These are phyloP conservation scores for Penstemon davidsonii DNA, from an alignment of 257 asterid species.

Conservation along the genomic window DNA sequence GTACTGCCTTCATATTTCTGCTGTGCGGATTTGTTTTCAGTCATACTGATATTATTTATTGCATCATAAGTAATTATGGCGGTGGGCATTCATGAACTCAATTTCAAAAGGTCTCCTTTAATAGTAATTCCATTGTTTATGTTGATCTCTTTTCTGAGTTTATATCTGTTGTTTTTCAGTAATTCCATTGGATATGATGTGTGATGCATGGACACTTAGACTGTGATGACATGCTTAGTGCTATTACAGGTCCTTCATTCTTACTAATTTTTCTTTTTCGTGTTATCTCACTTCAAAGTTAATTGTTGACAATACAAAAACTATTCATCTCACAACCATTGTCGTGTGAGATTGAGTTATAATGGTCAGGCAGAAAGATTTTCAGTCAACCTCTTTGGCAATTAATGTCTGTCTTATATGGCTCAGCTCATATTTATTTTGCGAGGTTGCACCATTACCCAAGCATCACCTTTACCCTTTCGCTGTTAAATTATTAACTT, in stretches of 20 bases:
- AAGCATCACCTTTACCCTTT: too few relatives aligned
- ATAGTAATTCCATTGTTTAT: conserved; percentile 14
- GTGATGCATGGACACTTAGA: conserved; percentile 71
- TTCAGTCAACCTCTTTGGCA: too few relatives aligned
- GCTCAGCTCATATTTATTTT: too few relatives aligned
- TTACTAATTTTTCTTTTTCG: not conserved
- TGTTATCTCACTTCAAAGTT: too few relatives aligned
- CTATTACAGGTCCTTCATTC: conserved; percentile 71
- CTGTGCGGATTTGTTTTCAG: conserved; percentile 13
- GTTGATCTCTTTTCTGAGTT: conserved; percentile 10
- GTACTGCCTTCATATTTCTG: conserved; percentile 19
- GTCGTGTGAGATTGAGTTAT: too few relatives aligned
- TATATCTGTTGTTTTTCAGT: conserved; percentile 47
- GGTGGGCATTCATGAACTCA: conserved; percentile 86
- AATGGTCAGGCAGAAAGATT: too few relatives aligned
- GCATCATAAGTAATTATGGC: conserved; percentile 60
- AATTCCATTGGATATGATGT: conserved; percentile 65
- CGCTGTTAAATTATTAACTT: too few relatives aligned
- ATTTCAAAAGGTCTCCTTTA: conserved; percentile 73
- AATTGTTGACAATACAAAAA: too few relatives aligned
- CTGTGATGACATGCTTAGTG: conserved; percentile 63
- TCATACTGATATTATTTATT: conserved; percentile 25
- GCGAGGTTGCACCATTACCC: too few relatives aligned
- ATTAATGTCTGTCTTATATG: too few relatives aligned
- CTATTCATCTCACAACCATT: too few relatives aligned